Evolutionary conservation across 306 rosid genomes (phyloP), one percentile per base, ranked within the genome.

Genomic region (Lathyrus sativus): DNA sequence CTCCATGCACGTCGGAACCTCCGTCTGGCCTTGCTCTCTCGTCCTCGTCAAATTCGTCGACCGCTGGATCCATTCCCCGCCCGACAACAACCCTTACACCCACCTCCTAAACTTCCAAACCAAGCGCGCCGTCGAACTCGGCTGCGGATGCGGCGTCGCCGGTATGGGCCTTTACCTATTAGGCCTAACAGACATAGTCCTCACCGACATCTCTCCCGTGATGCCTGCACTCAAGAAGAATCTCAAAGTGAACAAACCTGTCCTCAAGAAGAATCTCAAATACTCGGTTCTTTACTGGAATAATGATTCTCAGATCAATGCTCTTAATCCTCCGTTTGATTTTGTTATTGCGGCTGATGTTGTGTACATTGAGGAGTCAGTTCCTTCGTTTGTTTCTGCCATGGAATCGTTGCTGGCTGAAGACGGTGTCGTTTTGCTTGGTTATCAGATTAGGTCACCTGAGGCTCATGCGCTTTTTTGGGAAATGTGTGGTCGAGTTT

Each of bases 11-110:
- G 96, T 89, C 13, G 96, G 96, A 38, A 92, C 92, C 75, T 78
- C 96, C 76, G 96, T 92, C 37, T 89, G 98, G 98, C 96, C 98
- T 1, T 92, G 98, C 62, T 92, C 96, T 38, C 84, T 92, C 31
- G 84, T 92, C 74, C 93, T 92, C 62, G 98, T 89, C 79, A 92
- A 89, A 80, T 92, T 92, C 84, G 65, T 62, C 41, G 95, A 92
- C 38, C 95, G 96, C 41, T 92, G 96, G 98, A 74, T 79, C 77
- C 80, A 85, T 9, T 61, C 51, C 18, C 65, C 64, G 14, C 49
- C 35, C 38, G 24, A 45, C 22, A 12, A 19, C 12, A 86, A 82
- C 83, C 98, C 95, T 12, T 92, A 92, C 78, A 68, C 85, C 55
- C 14, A 49, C 22, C 82, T 88, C 61, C 91, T 92, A 50, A 76